A percentile compares a stretch with the other conserved stretches of the same genome.
phyloP scores from a whole-genome alignment of 2,329 filamentous ascomycete genomes.

The Monosporascus sp. region DNA sequence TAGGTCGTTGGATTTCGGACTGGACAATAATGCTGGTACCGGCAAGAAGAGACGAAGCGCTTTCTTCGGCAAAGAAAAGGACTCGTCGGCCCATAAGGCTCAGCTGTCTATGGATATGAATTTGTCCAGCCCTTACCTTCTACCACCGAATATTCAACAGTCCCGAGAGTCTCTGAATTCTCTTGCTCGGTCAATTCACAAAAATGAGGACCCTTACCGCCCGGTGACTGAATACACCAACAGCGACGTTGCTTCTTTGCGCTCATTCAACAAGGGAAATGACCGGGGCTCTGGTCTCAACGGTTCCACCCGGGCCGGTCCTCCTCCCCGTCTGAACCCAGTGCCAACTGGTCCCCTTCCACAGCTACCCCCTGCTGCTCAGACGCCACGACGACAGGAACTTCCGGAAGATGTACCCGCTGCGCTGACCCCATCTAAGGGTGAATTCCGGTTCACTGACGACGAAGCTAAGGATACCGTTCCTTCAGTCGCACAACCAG shows the following conservation, averaged over 20 bases:
- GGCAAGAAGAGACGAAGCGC: slow-evolving; percentile 38
- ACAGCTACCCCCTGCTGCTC: slow-evolving; percentile 19
- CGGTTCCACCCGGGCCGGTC: slow-evolving; percentile 25
- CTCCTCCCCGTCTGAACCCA: slow-evolving; percentile 37
- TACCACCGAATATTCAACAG: slow-evolving; percentile 73
- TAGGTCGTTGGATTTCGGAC: slow-evolving; percentile 87
- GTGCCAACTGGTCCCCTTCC: slow-evolving; percentile 33
- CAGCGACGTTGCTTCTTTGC: slow-evolving; percentile 52
- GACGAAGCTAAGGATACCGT: slow-evolving; percentile 19
- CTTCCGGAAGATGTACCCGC: slow-evolving; percentile 5
- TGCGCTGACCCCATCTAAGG: slow-evolving; percentile 17
- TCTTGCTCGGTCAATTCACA: slow-evolving; percentile 68
- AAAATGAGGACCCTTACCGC: slow-evolving; percentile 81
- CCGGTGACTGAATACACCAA: slow-evolving; percentile 51
- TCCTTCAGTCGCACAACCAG: slow-evolving; percentile 16
- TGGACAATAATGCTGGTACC: slow-evolving; percentile 47
- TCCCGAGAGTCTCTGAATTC: slow-evolving; percentile 86
- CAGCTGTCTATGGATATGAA: slow-evolving; percentile 70
- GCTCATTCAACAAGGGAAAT: slow-evolving; percentile 40
- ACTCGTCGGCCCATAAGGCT: slow-evolving; percentile 34
- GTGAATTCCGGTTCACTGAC: slow-evolving; percentile 32
- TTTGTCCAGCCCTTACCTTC: slow-evolving; percentile 80
- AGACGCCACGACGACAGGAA: slow-evolving; percentile 11
- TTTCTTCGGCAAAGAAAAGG: slow-evolving; percentile 53
- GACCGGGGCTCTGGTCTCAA: slow-evolving; percentile 35